These are phyloP conservation scores for Aspergillus olivimuriae DNA, from an alignment of 495 filamentous ascomycete genomes.

Conservation along the genomic window DNA sequence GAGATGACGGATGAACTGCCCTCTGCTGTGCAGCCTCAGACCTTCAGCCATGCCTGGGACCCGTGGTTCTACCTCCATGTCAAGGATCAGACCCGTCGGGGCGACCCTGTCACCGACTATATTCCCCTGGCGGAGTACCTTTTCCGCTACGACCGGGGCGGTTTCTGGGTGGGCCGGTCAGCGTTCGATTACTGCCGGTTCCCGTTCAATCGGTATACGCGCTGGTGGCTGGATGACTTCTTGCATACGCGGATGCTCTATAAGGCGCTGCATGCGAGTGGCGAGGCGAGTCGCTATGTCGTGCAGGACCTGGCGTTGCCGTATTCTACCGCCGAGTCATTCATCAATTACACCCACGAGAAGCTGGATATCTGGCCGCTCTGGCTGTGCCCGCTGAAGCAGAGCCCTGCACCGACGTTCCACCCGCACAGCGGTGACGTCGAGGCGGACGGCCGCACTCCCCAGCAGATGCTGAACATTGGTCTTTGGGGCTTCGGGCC, in stretches of 20 bases:
- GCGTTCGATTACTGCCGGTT: conserved; percentile 43
- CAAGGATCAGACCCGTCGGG: conserved; percentile 3
- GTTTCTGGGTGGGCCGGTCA: conserved; percentile 41
- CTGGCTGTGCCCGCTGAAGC: conserved; percentile 49
- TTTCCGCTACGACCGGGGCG: conserved; percentile 52
- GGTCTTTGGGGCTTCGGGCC: conserved; percentile 39
- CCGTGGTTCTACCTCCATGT: conserved; percentile 51
- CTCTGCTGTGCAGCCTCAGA: conserved; percentile 8
- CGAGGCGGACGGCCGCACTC: conserved; percentile 8
- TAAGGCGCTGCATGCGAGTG: conserved; percentile 39
- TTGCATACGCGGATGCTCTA: conserved; percentile 45
- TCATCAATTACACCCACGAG: conserved; percentile 36
- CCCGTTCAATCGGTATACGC: conserved; percentile 42
- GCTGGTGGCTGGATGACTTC: conserved; percentile 41
- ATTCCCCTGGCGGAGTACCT: conserved; percentile 49
- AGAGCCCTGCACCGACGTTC: conserved; percentile 12
- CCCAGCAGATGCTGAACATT: conserved; percentile 35
- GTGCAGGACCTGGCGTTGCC: conserved; percentile 47
- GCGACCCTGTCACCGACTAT: conserved; percentile 18
- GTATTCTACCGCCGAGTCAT: conserved; percentile 30
- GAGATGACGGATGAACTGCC: conserved; percentile 22
- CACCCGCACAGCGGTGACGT: not conserved
- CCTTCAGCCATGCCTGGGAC: conserved; percentile 39
- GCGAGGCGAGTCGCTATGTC: conserved; percentile 29
- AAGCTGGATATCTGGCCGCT: conserved; percentile 41